A percentile compares a stretch with the other conserved stretches of the same genome.
phyloP scores from a whole-genome alignment of 1,139 yeast genomes.

The Groenewaldozyma auringiensis region DNA sequence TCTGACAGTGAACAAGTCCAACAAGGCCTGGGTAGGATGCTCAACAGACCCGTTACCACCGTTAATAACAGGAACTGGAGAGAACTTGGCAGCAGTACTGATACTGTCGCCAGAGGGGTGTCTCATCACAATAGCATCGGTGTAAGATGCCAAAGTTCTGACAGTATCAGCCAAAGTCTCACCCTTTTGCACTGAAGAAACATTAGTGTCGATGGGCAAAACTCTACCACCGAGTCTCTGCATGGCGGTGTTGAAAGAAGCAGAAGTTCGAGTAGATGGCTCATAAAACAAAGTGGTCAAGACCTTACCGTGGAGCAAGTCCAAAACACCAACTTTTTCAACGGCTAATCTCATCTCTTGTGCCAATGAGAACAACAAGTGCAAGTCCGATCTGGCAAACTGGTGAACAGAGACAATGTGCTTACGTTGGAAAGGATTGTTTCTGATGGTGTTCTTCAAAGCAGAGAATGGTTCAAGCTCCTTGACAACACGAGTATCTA shows the following conservation, averaged over 20 bases:
- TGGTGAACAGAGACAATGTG: constrained; percentile 84
- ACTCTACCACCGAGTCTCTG: constrained; percentile 99
- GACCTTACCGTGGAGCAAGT: constrained; percentile 81
- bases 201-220: constrained; percentile 71
- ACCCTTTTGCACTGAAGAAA: constrained; percentile 95
- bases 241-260: constrained; percentile 99
- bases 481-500: constrained; percentile 53
- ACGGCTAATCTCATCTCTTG: constrained; percentile 97
- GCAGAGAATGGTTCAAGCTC: constrained; percentile 51
- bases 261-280: constrained; percentile 94
- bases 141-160: constrained; percentile 88
- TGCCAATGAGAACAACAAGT: constrained; percentile 88
- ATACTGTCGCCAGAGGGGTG: constrained; percentile 93
- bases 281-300: constrained; percentile 95
- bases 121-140: constrained; percentile 95
- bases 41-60: constrained; percentile 98
- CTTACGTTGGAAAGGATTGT: constrained; percentile 84
- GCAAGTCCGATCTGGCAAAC: constrained; percentile 80
- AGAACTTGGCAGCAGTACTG: constrained; percentile 88
- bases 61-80: constrained; percentile 94
- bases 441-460: constrained; percentile 54
- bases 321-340: constrained; percentile 92
- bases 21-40: constrained; percentile 97
- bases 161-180: constrained; percentile 97
- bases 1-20: constrained; percentile 95